Base-by-base conservation (phyloP, 352 stramenopile species). In the Globisporangium cylindrosporum region DNA sequence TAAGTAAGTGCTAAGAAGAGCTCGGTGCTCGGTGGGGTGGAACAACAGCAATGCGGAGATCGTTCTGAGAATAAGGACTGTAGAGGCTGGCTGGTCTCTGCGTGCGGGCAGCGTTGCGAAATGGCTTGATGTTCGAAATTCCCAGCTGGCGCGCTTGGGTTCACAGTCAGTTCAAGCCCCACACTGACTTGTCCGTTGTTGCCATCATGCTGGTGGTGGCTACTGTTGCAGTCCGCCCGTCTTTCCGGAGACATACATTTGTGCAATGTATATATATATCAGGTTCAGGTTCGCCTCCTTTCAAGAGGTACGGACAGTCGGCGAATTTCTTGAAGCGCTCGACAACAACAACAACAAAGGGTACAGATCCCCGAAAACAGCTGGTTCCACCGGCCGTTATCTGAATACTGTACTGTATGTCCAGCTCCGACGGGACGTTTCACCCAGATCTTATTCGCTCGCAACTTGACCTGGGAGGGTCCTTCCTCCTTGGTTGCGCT, bases 121-220 rank as follows among this genome's bases (percentile, higher is more conserved):
- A 63, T 63, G 58, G 58, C 58, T 63, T 63, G 58, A 63, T 63
- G n/a, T 63, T 63, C 58, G 58, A 63, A 54, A 32, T 18, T 63
- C 24, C 58, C 58, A 63, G 34, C 58, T 63, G 58, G 34, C 10
- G 12, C 57, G 20, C 57, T 49, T 27, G 56, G 56, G 22, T 62
- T 25, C 36, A 32, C 54, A 4, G 4, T 24, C 25, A 27, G 54
- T n/a, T 24, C 43, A 3, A 49, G 54, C 29, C 29, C 29, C 29
- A 32, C 25, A 27, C 20, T 25, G 25, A 49, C 41, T 49, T 55
- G 29, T 60, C 9, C 14, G 1, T 59, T 20, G 20, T 32, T 59
- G 53, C 8, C 53, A 15, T 22, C 24, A 32, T 32, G 4, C 29
- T 32, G 29, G 25, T 15, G 41, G 41, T 49, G 41, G 41, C n/a